Evolutionary conservation across 1,284 basidiomycete species (phyloP).

Genomic region (Neonothopanus nambi): DNA sequence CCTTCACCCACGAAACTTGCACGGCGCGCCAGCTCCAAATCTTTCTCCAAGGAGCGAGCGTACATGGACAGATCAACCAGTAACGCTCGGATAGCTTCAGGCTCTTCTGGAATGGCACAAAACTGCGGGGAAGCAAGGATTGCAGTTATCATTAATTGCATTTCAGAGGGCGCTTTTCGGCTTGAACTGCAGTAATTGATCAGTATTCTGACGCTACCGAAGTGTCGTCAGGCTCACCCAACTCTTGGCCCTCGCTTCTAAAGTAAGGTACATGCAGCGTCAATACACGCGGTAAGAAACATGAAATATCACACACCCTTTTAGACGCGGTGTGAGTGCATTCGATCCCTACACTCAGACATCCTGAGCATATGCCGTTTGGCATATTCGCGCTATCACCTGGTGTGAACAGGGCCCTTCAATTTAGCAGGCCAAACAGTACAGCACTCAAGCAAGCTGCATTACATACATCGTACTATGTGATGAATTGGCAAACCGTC

Average conservation of each 20-base stretch:
- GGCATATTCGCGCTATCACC: slow-evolving; percentile 1
- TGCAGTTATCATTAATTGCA: slow-evolving; percentile 3
- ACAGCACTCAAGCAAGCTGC: neutral
- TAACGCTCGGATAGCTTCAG: slow-evolving; percentile 1
- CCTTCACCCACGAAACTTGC: too few species aligned
- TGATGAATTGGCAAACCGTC: too few species aligned
- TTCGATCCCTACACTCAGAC: neutral
- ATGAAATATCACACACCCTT: neutral
- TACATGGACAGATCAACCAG: slow-evolving; percentile 12
- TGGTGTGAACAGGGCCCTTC: neutral
- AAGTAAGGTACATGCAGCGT: neutral
- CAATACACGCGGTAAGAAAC: neutral
- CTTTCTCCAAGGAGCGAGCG: slow-evolving; percentile 6
- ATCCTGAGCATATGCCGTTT: slow-evolving; percentile 7
- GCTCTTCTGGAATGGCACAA: slow-evolving; percentile 12
- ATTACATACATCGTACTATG: slow-evolving; percentile 30
- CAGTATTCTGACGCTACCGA: neutral
- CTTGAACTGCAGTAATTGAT: neutral
- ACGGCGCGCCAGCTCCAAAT: neutral
- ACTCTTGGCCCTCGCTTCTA: slow-evolving; percentile 11
- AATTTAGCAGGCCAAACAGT: neutral
- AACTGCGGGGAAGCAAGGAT: slow-evolving; percentile 9
- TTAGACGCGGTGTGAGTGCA: neutral
- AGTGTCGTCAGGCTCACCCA: slow-evolving; percentile 1
- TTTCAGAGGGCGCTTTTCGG: slow-evolving; percentile 1